phyloP scores from a whole-genome alignment of 2,329 filamentous ascomycete species.

The Teratosphaeria destructans region DNA sequence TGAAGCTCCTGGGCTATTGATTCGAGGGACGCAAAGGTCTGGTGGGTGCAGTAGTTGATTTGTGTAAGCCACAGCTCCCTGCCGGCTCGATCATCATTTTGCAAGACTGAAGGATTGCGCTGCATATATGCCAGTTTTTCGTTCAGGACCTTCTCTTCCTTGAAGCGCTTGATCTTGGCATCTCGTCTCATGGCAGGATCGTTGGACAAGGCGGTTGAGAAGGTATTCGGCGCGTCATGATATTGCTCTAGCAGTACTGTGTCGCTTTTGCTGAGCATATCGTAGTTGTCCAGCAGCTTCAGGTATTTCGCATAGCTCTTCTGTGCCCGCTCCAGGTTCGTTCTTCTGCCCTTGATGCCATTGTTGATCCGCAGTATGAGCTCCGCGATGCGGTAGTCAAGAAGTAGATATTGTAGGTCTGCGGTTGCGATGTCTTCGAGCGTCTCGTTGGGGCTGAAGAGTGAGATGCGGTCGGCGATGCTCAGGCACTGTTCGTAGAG shows the following conservation, averaged over 20 bases:
- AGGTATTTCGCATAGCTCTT: constrained; percentile 70
- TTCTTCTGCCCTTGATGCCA: constrained; percentile 45
- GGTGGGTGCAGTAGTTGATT: constrained; percentile 62
- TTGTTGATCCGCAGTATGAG: constrained; percentile 58
- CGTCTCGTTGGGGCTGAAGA: constrained; percentile 86
- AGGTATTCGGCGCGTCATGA: constrained; percentile 58
- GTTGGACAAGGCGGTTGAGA: constrained; percentile 58
- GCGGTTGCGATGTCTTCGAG: constrained; percentile 76
- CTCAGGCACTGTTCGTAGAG: constrained; percentile 64
- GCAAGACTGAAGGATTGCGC: constrained; percentile 48
- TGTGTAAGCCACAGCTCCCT: constrained; percentile 70
- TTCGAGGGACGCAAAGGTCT: constrained; percentile 80
- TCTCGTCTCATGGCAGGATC: constrained; percentile 63
- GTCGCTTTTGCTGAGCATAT: constrained; percentile 55
- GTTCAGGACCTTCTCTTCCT: constrained; percentile 75
- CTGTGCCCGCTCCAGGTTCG: constrained; percentile 53
- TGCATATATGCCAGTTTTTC: constrained; percentile 64
- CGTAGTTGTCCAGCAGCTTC: constrained; percentile 66
- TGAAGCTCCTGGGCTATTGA: constrained; percentile 73
- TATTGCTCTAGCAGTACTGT: constrained; percentile 63
- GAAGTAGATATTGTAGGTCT: constrained; percentile 74
- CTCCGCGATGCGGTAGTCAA: constrained; percentile 70
- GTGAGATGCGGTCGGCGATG: constrained; percentile 57
- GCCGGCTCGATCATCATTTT: constrained; percentile 75
- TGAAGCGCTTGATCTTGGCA: constrained; percentile 76